phyloP scores from a whole-genome alignment of 2,329 filamentous ascomycete species.

The Ceratocystis harringtonii region DNA sequence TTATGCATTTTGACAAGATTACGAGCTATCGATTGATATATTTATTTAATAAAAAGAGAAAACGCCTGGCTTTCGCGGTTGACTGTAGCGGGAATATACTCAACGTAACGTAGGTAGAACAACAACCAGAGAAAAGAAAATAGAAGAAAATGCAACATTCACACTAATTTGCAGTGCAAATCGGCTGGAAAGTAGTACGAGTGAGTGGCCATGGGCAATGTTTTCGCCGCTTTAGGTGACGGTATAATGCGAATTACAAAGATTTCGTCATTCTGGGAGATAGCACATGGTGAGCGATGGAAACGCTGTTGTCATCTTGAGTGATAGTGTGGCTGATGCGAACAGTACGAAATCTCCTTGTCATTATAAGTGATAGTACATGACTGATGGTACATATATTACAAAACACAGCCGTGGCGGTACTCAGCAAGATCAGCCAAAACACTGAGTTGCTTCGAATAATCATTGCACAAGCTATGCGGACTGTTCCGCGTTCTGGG shows the following conservation, averaged over 20 bases:
- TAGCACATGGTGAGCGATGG: too few relatives aligned
- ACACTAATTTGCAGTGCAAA: too few relatives aligned
- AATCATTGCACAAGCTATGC: background rate
- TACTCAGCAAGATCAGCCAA: background rate
- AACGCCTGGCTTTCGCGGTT: too few relatives aligned
- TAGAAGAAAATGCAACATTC: too few relatives aligned
- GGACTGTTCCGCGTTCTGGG: background rate
- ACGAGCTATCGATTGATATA: background rate
- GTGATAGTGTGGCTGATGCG: background rate
- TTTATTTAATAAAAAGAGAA: background rate
- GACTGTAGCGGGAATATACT: too few relatives aligned
- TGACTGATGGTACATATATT: slow-evolving; percentile 15
- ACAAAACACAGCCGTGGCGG: slow-evolving; percentile 8
- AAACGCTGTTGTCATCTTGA: background rate
- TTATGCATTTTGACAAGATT: background rate
- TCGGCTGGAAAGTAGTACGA: too few relatives aligned
- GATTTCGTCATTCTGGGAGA: too few relatives aligned
- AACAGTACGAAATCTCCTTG: background rate
- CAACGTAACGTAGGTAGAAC: too few relatives aligned
- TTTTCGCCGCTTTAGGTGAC: too few relatives aligned
- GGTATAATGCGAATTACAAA: too few relatives aligned
- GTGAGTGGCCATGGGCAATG: too few relatives aligned
- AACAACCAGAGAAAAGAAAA: too few relatives aligned
- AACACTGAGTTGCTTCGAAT: background rate
- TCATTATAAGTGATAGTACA: slow-evolving; percentile 7